Evolutionary conservation across 345 rosid genomes (phyloP), one percentile per base, ranked within the genome.

Genomic region (Lepidium sativum): DNA sequence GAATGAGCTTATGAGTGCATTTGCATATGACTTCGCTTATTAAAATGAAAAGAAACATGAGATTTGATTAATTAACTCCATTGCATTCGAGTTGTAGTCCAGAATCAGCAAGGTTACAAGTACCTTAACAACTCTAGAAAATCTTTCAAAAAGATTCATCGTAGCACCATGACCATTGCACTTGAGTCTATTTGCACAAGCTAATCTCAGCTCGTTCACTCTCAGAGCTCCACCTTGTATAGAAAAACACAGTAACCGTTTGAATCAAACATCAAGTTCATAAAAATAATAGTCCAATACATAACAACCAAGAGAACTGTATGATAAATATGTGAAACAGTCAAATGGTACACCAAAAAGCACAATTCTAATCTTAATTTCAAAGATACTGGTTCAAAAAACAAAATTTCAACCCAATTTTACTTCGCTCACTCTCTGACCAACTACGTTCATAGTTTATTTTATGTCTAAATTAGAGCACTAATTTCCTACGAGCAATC

Each of bases 71-170:
- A 47, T 4, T 7, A 71, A 55, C 68, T 52, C 45, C 43, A n/a
- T 16, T 15, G 32, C 21, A 54, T 16, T 4, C 2, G 27, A 41
- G 3, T 17, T 10, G 2, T 29, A 17, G 18, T 55, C 47, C 9
- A 62, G n/a, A 54, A 54, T 7, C 18, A 44, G 50, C 0, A 25
- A 38, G 54, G 38, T 10, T 47, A 15, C 4, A 47, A 63, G 54
- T 69, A 88, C 95, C 87, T 81, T 85, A 65, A 88, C 74, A 7
- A 88, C 91, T 56, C 95, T 81, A 52, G 84, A 83, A 62, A 88
- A 82, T 5, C 91, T 80, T 71, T 82, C 87, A 59, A 88, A 88
- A 58, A 88, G 83, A 70, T 85, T 88, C 87, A 80, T 82, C 2
- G 77, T 76, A 52, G 83, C 70, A 15, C 83, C 85, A 52, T 62